phyloP scores from a whole-genome alignment of 139 green algal species.

The Chlamydomonas sp. region DNA sequence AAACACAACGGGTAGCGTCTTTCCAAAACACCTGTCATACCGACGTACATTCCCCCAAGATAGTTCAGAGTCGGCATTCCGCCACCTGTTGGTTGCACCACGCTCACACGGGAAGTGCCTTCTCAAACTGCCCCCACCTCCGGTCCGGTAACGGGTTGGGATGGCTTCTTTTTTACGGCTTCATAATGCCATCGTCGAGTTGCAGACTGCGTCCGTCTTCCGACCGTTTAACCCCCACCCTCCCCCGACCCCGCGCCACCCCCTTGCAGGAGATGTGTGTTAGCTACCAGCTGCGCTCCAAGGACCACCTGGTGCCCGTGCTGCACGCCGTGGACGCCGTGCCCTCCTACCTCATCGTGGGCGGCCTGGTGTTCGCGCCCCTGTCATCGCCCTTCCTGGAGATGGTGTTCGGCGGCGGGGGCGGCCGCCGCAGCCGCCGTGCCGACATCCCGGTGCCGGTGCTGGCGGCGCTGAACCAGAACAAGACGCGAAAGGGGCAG shows the following conservation, averaged over 20 bases:
- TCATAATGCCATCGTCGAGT: no score
- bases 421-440: conserved; percentile 25
- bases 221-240: not conserved
- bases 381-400: conserved; percentile 73
- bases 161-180: no score
- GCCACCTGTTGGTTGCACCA: no score
- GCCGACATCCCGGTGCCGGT: conserved; percentile 51
- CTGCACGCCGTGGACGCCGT: conserved; percentile 76
- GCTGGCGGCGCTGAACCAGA: conserved; percentile 55
- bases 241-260: not conserved
- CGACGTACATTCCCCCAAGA: no score
- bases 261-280: conserved; percentile 55
- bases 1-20: no score
- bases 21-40: no score
- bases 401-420: conserved; percentile 64
- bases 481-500: conserved; percentile 54
- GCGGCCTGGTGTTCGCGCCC: conserved; percentile 74
- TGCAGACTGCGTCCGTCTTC: no score
- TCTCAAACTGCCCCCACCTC: no score
- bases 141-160: no score
- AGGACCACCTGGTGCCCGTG: conserved; percentile 74
- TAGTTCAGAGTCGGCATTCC: no score
- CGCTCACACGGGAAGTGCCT: no score
- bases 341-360: conserved; percentile 78
- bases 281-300: conserved; percentile 56